Evolutionary conservation across 163 green algal genomes (phyloP), one percentile per base, ranked within the genome.

Genomic region (Chlorella variabilis): DNA sequence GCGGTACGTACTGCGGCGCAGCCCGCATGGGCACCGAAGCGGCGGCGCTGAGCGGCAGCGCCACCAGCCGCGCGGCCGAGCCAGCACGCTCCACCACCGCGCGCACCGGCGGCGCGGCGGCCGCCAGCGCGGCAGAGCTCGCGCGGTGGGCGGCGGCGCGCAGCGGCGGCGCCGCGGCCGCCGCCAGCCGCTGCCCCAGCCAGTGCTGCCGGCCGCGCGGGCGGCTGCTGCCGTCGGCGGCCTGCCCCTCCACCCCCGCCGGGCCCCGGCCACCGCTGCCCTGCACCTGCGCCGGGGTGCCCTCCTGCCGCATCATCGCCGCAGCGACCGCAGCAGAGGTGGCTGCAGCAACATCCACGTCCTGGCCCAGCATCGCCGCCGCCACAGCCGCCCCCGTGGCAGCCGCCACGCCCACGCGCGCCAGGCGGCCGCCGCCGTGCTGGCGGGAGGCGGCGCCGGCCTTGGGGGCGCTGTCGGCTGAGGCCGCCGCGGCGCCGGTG

Each of bases 11-110:
- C 38, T 63, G 23, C 27, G 75, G 82, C 18, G 80, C 71, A 2
- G 51, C 68, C 3, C 78, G 51, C 39, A 73, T 58, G 2, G 78
- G 78, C 29, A 69, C 78, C 1, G 68, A 75, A 13, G 69, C 78
- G 4, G 79, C 80, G 0, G 61, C 71, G 48, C 39, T 67, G 13
- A 85, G 80, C 34, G 80, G 80, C 13, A 38, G 5, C 17, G 80
- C 62, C 33, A 85, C 65, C 29, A 67, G 17, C 15, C 67, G 78
- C 17, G 80, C 80, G 0, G 79, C 79, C 31, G 45, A 69, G 9
- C 59, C 39, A 3, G 79, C 70, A 2, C 49, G 49, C 61, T 76
- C 33, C 15, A 70, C 80, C 49, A 77, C 77, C 7, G 39, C 62
- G 7, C 78, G 42, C 36, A 65, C 45, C 13, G 68, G 54, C 15